Percentiles rank a stretch among this genome's conserved stretches.
Conservation (phyloP, 2,329 filamentous ascomycete species). For the Penicillium palitans region DNA sequence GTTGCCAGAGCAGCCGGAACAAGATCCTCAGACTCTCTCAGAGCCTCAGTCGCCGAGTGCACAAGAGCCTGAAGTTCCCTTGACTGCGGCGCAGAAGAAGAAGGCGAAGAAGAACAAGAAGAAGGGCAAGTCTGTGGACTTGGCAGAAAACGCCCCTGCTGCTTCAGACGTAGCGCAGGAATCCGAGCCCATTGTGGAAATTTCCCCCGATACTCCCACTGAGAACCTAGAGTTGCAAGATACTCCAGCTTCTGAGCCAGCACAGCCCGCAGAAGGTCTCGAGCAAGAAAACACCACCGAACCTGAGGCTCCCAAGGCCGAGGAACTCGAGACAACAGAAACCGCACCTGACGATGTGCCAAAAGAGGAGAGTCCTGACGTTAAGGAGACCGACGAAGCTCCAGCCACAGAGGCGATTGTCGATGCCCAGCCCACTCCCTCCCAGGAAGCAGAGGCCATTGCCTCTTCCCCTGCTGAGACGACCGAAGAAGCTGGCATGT, state of each 20-base stretch:
- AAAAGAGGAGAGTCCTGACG: conserved; percentile 21
- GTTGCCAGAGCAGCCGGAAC: conserved; percentile 6
- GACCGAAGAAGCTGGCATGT: conserved; percentile 29
- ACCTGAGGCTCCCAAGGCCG: conserved; percentile 10
- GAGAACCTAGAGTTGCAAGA: background rate
- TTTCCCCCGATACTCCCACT: background rate
- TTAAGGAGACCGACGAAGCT: conserved; percentile 9
- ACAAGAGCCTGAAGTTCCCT: conserved; percentile 9
- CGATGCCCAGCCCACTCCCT: conserved; percentile 4
- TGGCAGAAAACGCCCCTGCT: conserved; percentile 10
- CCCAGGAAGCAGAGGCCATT: conserved; percentile 7
- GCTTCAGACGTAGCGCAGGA: conserved; percentile 8
- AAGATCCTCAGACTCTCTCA: background rate
- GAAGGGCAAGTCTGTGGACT: conserved; percentile 25
- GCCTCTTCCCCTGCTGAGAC: conserved; percentile 1
- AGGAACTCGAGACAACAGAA: conserved; percentile 17
- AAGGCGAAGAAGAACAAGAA: conserved; percentile 29
- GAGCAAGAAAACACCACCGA: background rate
- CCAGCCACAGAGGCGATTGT: background rate
- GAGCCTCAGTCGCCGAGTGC: conserved; percentile 1
- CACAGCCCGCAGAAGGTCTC: background rate
- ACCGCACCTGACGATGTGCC: background rate
- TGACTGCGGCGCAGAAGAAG: conserved; percentile 22
- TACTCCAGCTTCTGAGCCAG: background rate
- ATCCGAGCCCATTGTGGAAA: conserved; percentile 5